Percentiles rank a stretch among this genome's conserved stretches.
These are phyloP conservation scores for Populus hybrid DNA, from an alignment of 441 rosid species.

Conservation along the genomic window DNA sequence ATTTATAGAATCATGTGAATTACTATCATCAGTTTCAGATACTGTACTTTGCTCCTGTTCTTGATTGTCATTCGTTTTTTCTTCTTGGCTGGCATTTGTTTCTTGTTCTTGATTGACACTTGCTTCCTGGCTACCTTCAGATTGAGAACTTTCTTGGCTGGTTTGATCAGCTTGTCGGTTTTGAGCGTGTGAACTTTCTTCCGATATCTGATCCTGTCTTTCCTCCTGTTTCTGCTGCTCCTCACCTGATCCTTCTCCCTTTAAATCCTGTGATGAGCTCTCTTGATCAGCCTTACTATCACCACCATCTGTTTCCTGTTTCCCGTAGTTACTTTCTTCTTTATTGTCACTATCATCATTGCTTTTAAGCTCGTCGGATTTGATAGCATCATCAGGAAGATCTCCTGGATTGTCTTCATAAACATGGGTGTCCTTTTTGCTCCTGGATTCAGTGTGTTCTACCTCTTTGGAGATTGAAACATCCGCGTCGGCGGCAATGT, in stretches of 20 bases:
- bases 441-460: not conserved
- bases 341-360: not conserved
- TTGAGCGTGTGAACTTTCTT: constrained; percentile 35
- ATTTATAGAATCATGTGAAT: not conserved
- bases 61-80: constrained; percentile 5
- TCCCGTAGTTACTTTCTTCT: not conserved
- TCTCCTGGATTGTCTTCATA: constrained; percentile 84
- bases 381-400: constrained; percentile 79
- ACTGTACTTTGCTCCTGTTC: not conserved
- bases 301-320: not conserved
- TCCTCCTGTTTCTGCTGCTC: constrained; percentile 30
- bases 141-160: constrained; percentile 3
- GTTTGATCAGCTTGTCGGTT: constrained; percentile 26
- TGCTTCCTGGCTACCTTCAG: constrained; percentile 3
- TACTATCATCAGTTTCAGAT: not conserved
- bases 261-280: constrained; percentile 8
- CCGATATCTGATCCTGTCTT: constrained; percentile 39
- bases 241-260: constrained; percentile 32
- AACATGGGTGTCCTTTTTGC: constrained; percentile 32
- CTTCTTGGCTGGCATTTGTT: not conserved
- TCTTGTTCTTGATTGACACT: not conserved
- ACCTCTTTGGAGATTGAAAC: constrained; percentile 3
- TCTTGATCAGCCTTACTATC: constrained; percentile 17
- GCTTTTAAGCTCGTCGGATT: constrained; percentile 48
- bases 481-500: not conserved